Base-by-base conservation (phyloP, 2,329 filamentous ascomycete genomes). In the Claviceps sp. region DNA sequence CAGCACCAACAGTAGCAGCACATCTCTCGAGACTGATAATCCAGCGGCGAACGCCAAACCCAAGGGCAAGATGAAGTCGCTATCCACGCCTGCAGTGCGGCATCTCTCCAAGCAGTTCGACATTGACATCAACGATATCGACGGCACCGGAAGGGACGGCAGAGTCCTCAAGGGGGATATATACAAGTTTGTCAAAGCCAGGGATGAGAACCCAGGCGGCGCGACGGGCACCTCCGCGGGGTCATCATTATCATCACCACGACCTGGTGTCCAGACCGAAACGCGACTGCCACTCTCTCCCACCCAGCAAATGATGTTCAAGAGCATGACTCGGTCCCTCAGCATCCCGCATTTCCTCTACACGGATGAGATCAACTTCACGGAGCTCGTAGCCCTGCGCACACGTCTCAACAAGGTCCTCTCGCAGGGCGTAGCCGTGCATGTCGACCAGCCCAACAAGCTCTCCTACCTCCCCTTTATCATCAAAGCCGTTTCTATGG, bases 301-400 rank as follows among this genome's bases (percentile, higher is more conserved):
- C 40, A 85, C 87, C 14, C 91, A 97, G 70, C 76, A 79, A 40
- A 85, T 89, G 64, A 98, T 98, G 93, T 97, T 95, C 81, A 96
- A 94, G 72, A 79, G 83, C 54, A 98, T 98, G 93, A 96, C 91
- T 14, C 82, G 82, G 54, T 96, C 91, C 2, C 77, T 98, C 56
- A 80, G 70, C 49, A 97, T 96, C 60, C 93, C 93, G 0, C 93
- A 97, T 69, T 96, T 98, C 70, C 80, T 97, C 55, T 98, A 95
- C 71, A 85, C 89, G 41, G 89, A 95, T 68, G 87, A 91, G 64
- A 75, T 95, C 48, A 86, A 94, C 70, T 84, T 96, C 66, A 84
- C 85, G 44, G 74, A 77, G 41, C 77, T 98, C 4, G 81, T 82
- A 54, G 70, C 78, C 48, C 76, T 96, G 50, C 87, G 93, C 47